Evolutionary conservation across 495 filamentous ascomycete genomes (phyloP), one percentile per base, ranked within the genome.

Genomic region (Penicillium salamii): DNA sequence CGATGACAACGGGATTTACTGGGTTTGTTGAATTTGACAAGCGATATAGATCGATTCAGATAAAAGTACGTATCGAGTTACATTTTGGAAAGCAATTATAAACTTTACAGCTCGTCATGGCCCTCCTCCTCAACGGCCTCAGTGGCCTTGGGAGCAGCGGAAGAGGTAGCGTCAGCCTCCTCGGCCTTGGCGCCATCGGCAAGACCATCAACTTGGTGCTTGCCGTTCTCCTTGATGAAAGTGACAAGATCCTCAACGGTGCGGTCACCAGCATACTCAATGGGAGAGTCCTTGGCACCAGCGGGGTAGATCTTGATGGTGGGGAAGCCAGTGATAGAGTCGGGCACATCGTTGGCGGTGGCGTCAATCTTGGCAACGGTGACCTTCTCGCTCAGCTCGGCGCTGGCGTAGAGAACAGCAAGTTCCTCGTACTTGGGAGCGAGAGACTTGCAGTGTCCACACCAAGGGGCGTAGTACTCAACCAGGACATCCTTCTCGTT

Each of bases 401-500:
- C 69, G 54, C 85, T 77, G 65, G 76, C 77, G 74, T 92, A 99
- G 46, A 96, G 75, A 46, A 74, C 72, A 21, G 85, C 93, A 48
- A 99, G 88, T 67, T 96, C 90, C 14, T 87, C 84, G 58, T 86
- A 87, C 68, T 86, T 86, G 46, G 84, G 84, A 31, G 84, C 81
- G 52, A 87, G 76, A 66, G 90, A 84, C 79, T 98, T 98, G 89
- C 93, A 98, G 82, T 98, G 93, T 62, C 93, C 93, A 67, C 95
- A 99, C 95, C 93, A 97, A 37, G 95, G 95, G 26, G 93, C 93
- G 73, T 99, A 99, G 76, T 95, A 99, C 75, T 99, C 93, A 46
- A 99, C 72, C 43, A 99, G 83, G 49, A 99, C 93, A 72, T 99
- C 93, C 83, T 97, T 96, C 54, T 87, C 79, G 66, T 96, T 87